These are phyloP conservation scores for Pittosporum tobira DNA, from an alignment of 129 eudicot genomes.

Conservation along the genomic window DNA sequence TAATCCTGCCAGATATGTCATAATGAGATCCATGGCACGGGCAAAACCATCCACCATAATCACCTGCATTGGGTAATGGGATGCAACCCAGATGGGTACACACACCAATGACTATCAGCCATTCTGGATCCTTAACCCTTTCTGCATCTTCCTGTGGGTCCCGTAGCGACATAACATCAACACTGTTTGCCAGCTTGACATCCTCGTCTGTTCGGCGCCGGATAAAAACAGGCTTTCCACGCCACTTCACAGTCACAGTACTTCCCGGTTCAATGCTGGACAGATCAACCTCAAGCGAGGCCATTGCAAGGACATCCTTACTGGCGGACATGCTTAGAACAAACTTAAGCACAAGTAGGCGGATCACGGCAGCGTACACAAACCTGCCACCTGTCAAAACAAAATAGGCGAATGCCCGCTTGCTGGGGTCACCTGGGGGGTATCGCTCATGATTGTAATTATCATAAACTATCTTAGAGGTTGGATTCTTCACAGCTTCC, in stretches of 20 bases:
- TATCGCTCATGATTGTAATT: slow-evolving; percentile 52
- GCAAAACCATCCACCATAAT: slow-evolving; percentile 62
- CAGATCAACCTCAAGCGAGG: slow-evolving; percentile 58
- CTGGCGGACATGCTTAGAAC: slow-evolving; percentile 65
- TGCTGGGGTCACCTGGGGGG: slow-evolving; percentile 68
- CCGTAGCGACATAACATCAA: slow-evolving; percentile 44
- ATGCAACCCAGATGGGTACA: slow-evolving; percentile 64
- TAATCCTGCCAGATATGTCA: slow-evolving; percentile 59
- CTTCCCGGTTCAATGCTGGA: slow-evolving; percentile 53
- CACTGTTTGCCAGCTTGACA: slow-evolving; percentile 46
- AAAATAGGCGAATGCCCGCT: slow-evolving; percentile 52
- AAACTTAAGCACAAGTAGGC: slow-evolving; percentile 51
- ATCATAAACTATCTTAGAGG: slow-evolving; percentile 47
- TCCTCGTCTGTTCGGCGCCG: slow-evolving; percentile 56
- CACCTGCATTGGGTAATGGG: slow-evolving; percentile 62
- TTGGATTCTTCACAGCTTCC: slow-evolving; percentile 47
- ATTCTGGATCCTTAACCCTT: slow-evolving; percentile 56
- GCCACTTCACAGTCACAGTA: slow-evolving; percentile 62
- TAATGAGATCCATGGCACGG: slow-evolving; percentile 67
- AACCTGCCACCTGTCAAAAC: slow-evolving; percentile 62
- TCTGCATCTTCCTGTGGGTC: slow-evolving; percentile 60
- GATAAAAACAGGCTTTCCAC: slow-evolving; percentile 64
- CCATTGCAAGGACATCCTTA: slow-evolving; percentile 61
- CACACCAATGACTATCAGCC: slow-evolving; percentile 59
- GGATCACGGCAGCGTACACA: slow-evolving; percentile 47